A percentile compares a stretch with the other conserved stretches of the same genome.
Conservation (phyloP, 306 rosid genomes). For the Luffa acutangula region DNA sequence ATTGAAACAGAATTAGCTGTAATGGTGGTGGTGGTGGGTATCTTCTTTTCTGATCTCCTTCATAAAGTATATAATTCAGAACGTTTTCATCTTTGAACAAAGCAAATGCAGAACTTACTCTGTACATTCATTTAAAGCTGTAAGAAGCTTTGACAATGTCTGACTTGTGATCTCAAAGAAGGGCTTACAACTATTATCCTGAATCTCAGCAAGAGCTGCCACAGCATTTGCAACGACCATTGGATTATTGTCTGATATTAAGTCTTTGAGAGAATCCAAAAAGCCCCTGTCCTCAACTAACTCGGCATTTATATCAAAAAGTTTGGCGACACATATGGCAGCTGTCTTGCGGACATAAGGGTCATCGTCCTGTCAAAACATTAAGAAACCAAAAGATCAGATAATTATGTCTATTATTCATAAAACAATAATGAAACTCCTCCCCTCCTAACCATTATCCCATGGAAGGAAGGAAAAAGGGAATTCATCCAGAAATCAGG, state of each 20-base stretch:
- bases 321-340: conserved; percentile 97
- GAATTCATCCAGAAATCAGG: background rate
- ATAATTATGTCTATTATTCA: conserved; percentile 5
- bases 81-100: background rate
- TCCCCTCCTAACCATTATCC: background rate
- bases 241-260: conserved; percentile 98
- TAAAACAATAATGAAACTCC: background rate
- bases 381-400: background rate
- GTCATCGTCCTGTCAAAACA: conserved; percentile 82
- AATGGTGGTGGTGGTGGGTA: conserved; percentile 13
- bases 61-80: background rate
- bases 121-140: conserved; percentile 97
- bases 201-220: conserved; percentile 96
- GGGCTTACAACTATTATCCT: conserved; percentile 73
- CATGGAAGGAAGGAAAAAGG: background rate
- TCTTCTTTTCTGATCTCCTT: conserved; percentile 15
- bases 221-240: conserved; percentile 99
- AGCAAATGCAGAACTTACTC: conserved; percentile 50
- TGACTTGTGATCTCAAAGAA: conserved; percentile 82
- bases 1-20: background rate
- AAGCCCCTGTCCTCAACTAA: conserved; percentile 98
- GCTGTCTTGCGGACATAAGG: conserved; percentile 99
- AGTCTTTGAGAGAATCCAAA: conserved; percentile 89
- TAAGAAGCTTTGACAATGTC: conserved; percentile 91
- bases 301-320: conserved; percentile 95